phyloP scores from a whole-genome alignment of 164 flowering plant species.

The Platanus orientalis region DNA sequence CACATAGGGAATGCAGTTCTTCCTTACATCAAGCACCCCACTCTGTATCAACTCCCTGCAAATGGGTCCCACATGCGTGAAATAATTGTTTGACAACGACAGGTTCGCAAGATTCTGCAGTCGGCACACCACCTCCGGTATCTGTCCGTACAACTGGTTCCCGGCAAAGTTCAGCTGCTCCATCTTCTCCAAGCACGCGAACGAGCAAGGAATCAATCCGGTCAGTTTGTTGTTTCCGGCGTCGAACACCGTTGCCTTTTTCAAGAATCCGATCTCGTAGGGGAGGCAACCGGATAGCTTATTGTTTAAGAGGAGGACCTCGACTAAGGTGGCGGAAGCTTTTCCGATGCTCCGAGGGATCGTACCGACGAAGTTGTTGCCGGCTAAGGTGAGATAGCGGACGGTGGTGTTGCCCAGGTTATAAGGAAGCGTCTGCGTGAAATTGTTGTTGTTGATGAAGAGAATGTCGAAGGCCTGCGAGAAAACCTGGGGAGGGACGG shows the following conservation, averaged over 20 bases:
- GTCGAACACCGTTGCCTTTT: conserved; percentile 36
- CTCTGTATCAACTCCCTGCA: conserved; percentile 22
- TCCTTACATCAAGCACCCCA: conserved; percentile 23
- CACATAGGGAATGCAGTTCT: conserved; percentile 27
- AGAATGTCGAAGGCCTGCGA: conserved; percentile 22
- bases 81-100: conserved; percentile 31
- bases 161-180: conserved; percentile 35
- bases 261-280: conserved; percentile 44
- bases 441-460: conserved; percentile 51
- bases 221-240: conserved; percentile 35
- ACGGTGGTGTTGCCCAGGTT: conserved; percentile 27
- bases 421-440: conserved; percentile 31
- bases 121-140: conserved; percentile 49
- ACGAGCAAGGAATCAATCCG: conserved; percentile 52
- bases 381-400: conserved; percentile 40
- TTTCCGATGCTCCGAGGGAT: conserved; percentile 36
- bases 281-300: conserved; percentile 51
- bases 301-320: conserved; percentile 47
- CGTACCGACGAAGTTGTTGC: conserved; percentile 41
- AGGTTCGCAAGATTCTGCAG: conserved; percentile 27
- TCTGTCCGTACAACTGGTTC: conserved; percentile 38
- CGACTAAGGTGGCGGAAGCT: conserved; percentile 24
- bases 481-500: conserved; percentile 35
- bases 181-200: conserved; percentile 35
- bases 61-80: conserved; percentile 30